Evolutionary conservation across 805 yeast species (phyloP), one percentile per base, ranked within the genome.

Genomic region (Suhomyces canberraensis): DNA sequence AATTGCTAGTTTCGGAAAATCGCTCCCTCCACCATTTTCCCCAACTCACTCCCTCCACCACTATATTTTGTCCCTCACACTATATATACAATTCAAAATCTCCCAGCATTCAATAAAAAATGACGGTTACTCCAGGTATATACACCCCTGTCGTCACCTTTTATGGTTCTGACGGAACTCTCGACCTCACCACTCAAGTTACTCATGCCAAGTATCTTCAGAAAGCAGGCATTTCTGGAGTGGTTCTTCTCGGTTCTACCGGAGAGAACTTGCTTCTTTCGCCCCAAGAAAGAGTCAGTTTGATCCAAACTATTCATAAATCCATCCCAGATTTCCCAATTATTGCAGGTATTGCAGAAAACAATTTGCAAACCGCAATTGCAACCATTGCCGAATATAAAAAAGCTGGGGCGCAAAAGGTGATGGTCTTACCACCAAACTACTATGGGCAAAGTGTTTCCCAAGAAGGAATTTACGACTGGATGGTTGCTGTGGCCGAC

Each of bases 101-200:
- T n/a, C n/a, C n/a, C n/a, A n/a, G n/a, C n/a, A n/a, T n/a, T n/a
- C n/a, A n/a, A n/a, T n/a, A n/a, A n/a, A 24, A 8, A 5, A 24
- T 24, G 26, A 8, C 41, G 3, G 41, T 33, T 8, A 11, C 32
- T n/a, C 52, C 65, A 35, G 76, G 76, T 25, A 60, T 76, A 26
- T 76, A 76, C 56, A 71, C 77, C 8, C 81, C 81, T 20, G 60
- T 66, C 11, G 76, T 76, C 40, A 75, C 81, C 4, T 76, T 76
- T 51, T 75, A 73, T 70, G 68, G 70, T 46, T 53, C 52, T 30
- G 69, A 65, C 38, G 61, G 60, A 25, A 56, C 71, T 3, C 56
- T 74, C 25, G 78, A 75, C 47, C 50, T 52, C 29, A 76, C 65
- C 4, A 51, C 78, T 18, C 76, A 71, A 49, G 53, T 67, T 33